Conservation (phyloP, 2,329 filamentous ascomycete species). For the Albifimbria verrucaria region DNA sequence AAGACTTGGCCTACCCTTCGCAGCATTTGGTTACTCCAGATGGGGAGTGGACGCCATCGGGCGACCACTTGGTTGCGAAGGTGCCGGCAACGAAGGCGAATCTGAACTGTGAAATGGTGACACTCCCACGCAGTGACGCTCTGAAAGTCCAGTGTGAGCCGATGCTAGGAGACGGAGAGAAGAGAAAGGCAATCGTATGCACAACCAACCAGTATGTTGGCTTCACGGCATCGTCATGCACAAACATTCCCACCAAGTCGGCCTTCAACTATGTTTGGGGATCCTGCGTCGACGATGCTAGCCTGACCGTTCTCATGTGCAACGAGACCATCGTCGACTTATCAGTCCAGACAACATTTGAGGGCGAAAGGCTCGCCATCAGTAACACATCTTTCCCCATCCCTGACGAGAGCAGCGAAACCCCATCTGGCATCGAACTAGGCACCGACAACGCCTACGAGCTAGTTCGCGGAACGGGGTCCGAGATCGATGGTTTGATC, state of each 20-base stretch:
- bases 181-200: slow-evolving; percentile 11
- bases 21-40: slow-evolving; percentile 13
- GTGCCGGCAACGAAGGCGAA: slow-evolving; percentile 14
- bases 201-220: slow-evolving; percentile 13
- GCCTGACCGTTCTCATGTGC: slow-evolving; percentile 19
- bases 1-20: slow-evolving; percentile 19
- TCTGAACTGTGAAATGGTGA: slow-evolving; percentile 18
- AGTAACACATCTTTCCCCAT: slow-evolving; percentile 17
- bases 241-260: slow-evolving; percentile 12
- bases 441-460: slow-evolving; percentile 15
- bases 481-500: slow-evolving; percentile 12
- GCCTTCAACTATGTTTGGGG: slow-evolving; percentile 23
- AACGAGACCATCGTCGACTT: slow-evolving; percentile 19
- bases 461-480: slow-evolving; percentile 12
- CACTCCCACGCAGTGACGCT: slow-evolving; percentile 11
- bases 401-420: slow-evolving; percentile 8
- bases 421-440: slow-evolving; percentile 11
- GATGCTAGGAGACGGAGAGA: slow-evolving; percentile 12
- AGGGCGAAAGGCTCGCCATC: slow-evolving; percentile 19
- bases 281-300: slow-evolving; percentile 13
- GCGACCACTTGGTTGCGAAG: slow-evolving; percentile 16
- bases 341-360: slow-evolving; percentile 17
- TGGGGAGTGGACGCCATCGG: slow-evolving; percentile 17
- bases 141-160: slow-evolving; percentile 15
- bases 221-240: slow-evolving; percentile 18